Base-by-base conservation (phyloP, 495 filamentous ascomycete species). In the Penicillium alfredii region DNA sequence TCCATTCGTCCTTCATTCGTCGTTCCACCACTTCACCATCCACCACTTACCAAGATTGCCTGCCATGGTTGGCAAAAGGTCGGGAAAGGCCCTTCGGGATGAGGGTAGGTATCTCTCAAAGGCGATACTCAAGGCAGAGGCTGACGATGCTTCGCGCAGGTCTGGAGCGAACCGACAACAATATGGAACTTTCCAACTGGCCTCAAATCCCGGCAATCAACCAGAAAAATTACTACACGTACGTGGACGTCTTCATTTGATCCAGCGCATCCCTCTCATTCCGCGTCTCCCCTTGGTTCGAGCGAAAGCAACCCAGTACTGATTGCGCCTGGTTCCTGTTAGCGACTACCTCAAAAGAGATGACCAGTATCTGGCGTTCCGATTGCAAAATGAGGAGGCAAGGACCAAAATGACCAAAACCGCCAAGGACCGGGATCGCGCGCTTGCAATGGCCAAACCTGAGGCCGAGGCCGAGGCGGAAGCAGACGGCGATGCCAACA, bases 181-280 rank as follows among this genome's bases (percentile, higher is more conserved):
- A 89, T 56, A 88, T 98, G 76, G 88, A 88, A 53, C 76, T 86
- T 33, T 88, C 88, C 15, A 90, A 74, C 61, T 98, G 92, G 92
- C 93, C 92, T 12, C 81, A 88, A 48, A 77, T 95, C 26, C 71
- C 73, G 10, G 82, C 88, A 53, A 98, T 98, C 58, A 98, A 98
- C 55, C 92, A 98, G 55, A 98, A 98, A 64, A 98, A 98, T 62
- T 98, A 98, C 63, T 98, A 98, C 53, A 98, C 92, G 87, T 95
- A 73, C 37, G 87, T 72, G 6, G 10, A n/a, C 4, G 20, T 6
- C 31, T 13, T 34, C 35, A 13, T 25, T 9, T n/a, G 3, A 10
- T 5, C 8, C 7, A 1, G 18, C 14, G 12, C 16, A 18, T 19
- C 4, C 1, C 14, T 14, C 16, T 8, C 6, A 9, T 9, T 19